Base-by-base conservation (phyloP, 148 eudicot species). In the Beta vulgaris region DNA sequence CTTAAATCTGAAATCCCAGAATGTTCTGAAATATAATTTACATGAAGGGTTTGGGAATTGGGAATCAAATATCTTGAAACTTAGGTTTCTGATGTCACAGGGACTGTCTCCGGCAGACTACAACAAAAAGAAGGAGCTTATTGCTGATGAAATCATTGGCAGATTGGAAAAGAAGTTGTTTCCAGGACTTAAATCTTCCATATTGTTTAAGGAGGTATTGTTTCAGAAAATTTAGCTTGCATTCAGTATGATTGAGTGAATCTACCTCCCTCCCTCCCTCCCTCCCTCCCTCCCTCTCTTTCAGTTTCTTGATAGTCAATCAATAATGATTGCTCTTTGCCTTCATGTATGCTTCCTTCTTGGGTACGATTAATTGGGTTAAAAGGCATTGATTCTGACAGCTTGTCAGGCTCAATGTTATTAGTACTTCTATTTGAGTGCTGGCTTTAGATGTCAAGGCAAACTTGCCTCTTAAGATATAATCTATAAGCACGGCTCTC, bases 121-220 rank as follows among this genome's bases (percentile, higher is more conserved):
- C 76, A 90, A 89, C 77, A 82, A 70, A 60, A 95, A 95, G 86
- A 95, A 95, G 87, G 97, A 95, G 78, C 80, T 82, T 74, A 82
- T 95, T 44, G 93, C 96, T 4, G 97, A 89, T 42, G 80, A 88
- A 76, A 90, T 95, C 61, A 92, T 95, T 26, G 80, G 91, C 87
- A 89, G 99, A 84, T 89, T 95, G 76, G 97, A 92, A 83, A 80
- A 84, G 68, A 92, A 86, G 79, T 77, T 95, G 44, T 92, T 95
- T 84, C 99, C 99, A 4, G 99, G 99, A 62, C 92, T 95, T 37
- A 87, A 88, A 83, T 83, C 92, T 51, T 84, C 96, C 19, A 88
- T 92, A 76, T 77, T 84, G 32, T 92, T 92, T 77, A 91, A 84
- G 77, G 99, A 95, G 99, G 97, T 92, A 88, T 29, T 37, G 11